Percentiles rank a stretch among this genome's conserved stretches.
Conservation (phyloP, 805 yeast species). For the Candida takata region DNA sequence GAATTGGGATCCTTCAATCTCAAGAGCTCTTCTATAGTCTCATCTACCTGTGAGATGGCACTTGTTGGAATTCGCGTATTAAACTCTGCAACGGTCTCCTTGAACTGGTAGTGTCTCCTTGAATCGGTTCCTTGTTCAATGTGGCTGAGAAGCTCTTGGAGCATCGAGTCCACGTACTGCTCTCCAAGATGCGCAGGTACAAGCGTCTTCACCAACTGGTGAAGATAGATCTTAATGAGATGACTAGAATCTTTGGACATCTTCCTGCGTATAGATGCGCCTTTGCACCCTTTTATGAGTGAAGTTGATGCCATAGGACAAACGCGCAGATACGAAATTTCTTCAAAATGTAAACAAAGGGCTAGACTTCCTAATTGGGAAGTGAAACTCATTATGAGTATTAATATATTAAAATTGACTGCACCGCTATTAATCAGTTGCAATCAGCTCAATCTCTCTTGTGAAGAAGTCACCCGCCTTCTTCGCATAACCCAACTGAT, state of each 20-base stretch:
- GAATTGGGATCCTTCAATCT: conserved; percentile 4
- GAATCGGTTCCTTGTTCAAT: background rate
- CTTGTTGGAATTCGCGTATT: background rate
- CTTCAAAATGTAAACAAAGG: conserved; percentile 7
- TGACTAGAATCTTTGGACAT: conserved; percentile 1
- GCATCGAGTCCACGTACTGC: conserved; percentile 10
- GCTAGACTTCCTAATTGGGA: conserved; percentile 6
- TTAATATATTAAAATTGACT: background rate
- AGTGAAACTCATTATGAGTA: background rate
- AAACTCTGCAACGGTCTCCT: background rate
- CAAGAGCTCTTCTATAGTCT: conserved; percentile 7
- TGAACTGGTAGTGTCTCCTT: background rate
- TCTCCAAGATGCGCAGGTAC: conserved; percentile 9
- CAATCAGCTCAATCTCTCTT: conserved; percentile 29
- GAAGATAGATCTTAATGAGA: conserved; percentile 9
- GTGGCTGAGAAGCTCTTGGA: conserved; percentile 12
- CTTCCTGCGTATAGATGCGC: background rate
- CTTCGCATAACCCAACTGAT: conserved; percentile 47
- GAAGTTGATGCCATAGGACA: background rate
- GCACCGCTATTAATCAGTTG: conserved; percentile 1
- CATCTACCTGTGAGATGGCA: conserved; percentile 5
- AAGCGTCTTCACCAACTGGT: conserved; percentile 15
- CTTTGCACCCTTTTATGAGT: background rate
- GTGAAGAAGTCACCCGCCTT: conserved; percentile 35
- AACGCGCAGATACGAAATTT: conserved; percentile 3